Conservation (phyloP, 768 basidiomycete species). For the Cyclocybe cylindracea region DNA sequence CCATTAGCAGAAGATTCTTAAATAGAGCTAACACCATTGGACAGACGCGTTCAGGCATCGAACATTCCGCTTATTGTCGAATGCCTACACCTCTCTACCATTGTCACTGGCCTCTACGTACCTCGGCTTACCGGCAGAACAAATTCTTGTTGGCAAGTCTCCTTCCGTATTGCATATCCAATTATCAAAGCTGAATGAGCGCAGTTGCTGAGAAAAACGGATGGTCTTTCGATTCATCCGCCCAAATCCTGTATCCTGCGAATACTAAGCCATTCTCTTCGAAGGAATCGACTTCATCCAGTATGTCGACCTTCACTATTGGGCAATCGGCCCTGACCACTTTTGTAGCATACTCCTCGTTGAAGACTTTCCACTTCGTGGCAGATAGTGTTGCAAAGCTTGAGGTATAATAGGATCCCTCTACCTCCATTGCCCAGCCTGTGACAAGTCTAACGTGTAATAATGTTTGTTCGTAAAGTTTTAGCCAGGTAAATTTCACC, state of each 20-base stretch:
- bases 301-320: conserved; percentile 1
- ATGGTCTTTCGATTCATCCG: conserved; percentile 55
- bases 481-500: not conserved
- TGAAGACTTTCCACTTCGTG: conserved; percentile 50
- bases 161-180: not conserved
- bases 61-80: conserved; percentile 56
- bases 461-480: not conserved
- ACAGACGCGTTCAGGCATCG: conserved; percentile 60
- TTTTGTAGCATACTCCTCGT: conserved; percentile 40
- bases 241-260: conserved; percentile 45
- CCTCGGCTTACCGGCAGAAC: conserved; percentile 47
- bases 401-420: conserved; percentile 28
- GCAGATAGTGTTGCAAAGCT: conserved; percentile 54
- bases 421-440: no score
- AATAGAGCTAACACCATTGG: not conserved
- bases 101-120: conserved; percentile 55
- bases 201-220: conserved; percentile 42
- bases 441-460: no score
- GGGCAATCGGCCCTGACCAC: no score
- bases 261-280: not conserved
- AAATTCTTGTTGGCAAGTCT: conserved; percentile 38
- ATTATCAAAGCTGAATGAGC: not conserved
- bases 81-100: conserved; percentile 66
- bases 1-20: not conserved
- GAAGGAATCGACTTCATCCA: conserved; percentile 4